Conservation (phyloP, 805 yeast species). For the Kodamaea jinghongensis region DNA sequence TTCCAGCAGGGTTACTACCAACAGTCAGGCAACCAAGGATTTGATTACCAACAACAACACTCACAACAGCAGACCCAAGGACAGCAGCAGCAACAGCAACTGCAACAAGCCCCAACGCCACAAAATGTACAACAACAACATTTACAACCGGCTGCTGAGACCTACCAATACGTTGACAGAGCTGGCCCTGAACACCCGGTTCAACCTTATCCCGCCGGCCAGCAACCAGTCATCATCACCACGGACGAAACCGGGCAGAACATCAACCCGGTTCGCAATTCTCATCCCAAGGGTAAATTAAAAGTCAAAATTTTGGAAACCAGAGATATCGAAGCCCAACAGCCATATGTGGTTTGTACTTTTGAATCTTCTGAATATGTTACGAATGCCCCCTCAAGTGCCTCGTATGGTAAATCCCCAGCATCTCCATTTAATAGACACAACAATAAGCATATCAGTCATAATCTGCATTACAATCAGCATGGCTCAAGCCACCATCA, state of each 20-base stretch:
- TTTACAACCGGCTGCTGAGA: too few relatives aligned
- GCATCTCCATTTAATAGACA: slow-evolving; percentile 12
- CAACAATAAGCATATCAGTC: slow-evolving; percentile 11
- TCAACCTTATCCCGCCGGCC: slow-evolving; percentile 13
- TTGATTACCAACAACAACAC: slow-evolving; percentile 4
- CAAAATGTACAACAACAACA: slow-evolving; percentile 6
- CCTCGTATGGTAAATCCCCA: slow-evolving; percentile 34
- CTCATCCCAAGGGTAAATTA: slow-evolving; percentile 75
- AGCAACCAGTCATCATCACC: slow-evolving; percentile 33
- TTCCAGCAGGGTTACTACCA: slow-evolving; percentile 8
- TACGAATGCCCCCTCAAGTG: slow-evolving; percentile 66
- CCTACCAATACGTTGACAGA: slow-evolving; percentile 9
- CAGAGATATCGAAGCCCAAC: slow-evolving; percentile 58
- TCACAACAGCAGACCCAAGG: slow-evolving; percentile 13
- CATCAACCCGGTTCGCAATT: slow-evolving; percentile 21
- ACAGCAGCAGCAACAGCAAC: slow-evolving; percentile 11
- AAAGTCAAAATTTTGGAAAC: slow-evolving; percentile 83
- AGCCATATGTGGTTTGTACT: slow-evolving; percentile 88
- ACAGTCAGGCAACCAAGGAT: slow-evolving; percentile 8
- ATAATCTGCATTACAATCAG: slow-evolving; percentile 11
- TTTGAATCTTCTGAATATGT: slow-evolving; percentile 90
- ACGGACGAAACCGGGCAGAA: slow-evolving; percentile 42
- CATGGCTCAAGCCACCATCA: slow-evolving; percentile 10
- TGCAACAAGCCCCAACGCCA: slow-evolving; percentile 6
- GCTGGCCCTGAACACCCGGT: slow-evolving; percentile 9